Evolutionary conservation across 441 rosid species (phyloP), one percentile per base, ranked within the genome.

Genomic region (Aleurites moluccanus): DNA sequence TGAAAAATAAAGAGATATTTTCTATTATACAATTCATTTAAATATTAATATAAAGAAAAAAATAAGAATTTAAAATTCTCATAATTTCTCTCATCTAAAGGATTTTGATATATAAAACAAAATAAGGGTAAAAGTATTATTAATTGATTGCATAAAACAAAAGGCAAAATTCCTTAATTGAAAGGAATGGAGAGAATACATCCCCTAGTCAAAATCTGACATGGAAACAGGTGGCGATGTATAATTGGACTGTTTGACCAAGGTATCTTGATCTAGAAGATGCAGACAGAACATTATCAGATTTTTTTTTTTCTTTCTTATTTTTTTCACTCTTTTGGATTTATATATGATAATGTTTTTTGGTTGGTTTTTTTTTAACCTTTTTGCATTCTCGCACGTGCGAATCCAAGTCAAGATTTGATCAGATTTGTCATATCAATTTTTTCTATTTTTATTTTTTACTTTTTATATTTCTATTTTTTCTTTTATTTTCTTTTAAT

Each of bases 181-280:
- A n/a, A n/a, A n/a, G n/a, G n/a, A n/a, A n/a, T 14, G 64, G 65
- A 45, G 2, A 10, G 25, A 20, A n/a, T 53, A 18, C 4, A 35
- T 35, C 4, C 7, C 3, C 47, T 4, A 15, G 79, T 77, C 80
- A 74, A 74, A 72, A 35, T 35, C 55, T 28, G 68, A 38, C 30
- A 50, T 0, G 0, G 0, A 0, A 56, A 75, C 14, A 81, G 20
- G 53, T 78, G 84, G 74, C 72, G 38, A 52, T 0, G 0, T 0
- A 16, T 47, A 1, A 71, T 13, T 80, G 79, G 74, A 4, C 45
- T 0, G 65, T 67, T 80, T 81, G 79, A 73, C 74, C 68, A 44
- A 4, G n/a, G 23, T 13, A 23, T 45, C 1, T 18, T 68, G 72
- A 21, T 66, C n/a, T 57, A 27, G 45, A 38, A 70, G 75, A 30